Percentiles rank a stretch among this genome's conserved stretches.
Conservation (phyloP, 805 yeast species). For the Wickerhamomyces kurtzmanii region DNA sequence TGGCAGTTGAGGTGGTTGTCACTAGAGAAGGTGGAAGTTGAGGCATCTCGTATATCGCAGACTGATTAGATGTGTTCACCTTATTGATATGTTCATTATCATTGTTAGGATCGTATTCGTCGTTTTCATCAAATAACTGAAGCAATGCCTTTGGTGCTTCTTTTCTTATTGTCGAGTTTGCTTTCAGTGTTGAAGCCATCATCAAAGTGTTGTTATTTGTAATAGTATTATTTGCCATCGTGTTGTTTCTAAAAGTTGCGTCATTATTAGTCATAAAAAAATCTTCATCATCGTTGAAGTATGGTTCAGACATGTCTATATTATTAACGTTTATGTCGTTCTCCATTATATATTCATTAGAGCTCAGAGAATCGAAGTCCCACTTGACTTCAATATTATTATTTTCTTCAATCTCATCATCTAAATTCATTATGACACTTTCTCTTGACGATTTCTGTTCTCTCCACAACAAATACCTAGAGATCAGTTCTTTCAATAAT, state of each 20-base stretch:
- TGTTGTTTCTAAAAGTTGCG: constrained; percentile 18
- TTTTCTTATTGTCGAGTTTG: constrained; percentile 20
- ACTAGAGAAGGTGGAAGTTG: constrained; percentile 9
- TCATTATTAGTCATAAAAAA: constrained; percentile 18
- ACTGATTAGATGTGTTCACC: constrained; percentile 7
- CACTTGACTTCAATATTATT: constrained; percentile 50
- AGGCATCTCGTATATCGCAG: constrained; percentile 9
- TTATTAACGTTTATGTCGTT: constrained; percentile 45
- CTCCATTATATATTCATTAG: constrained; percentile 63
- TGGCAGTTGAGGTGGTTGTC: constrained; percentile 5
- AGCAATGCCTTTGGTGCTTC: constrained; percentile 68
- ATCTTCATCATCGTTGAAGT: constrained; percentile 9
- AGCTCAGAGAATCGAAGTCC: constrained; percentile 82
- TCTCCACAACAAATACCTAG: constrained; percentile 68
- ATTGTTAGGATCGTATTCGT: constrained; percentile 18
- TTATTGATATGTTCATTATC: constrained; percentile 9
- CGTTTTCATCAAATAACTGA: constrained; percentile 54
- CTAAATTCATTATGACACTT: constrained; percentile 29
- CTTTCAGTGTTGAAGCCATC: constrained; percentile 14
- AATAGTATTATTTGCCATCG: constrained; percentile 16
- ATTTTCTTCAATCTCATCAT: constrained; percentile 29
- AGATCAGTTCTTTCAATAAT: constrained; percentile 62
- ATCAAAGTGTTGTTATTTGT: constrained; percentile 8
- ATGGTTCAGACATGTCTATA: constrained; percentile 16
- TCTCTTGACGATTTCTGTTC: constrained; percentile 52